These are phyloP conservation scores for Penicillium pulvis DNA, from an alignment of 495 filamentous ascomycete species.

Conservation along the genomic window DNA sequence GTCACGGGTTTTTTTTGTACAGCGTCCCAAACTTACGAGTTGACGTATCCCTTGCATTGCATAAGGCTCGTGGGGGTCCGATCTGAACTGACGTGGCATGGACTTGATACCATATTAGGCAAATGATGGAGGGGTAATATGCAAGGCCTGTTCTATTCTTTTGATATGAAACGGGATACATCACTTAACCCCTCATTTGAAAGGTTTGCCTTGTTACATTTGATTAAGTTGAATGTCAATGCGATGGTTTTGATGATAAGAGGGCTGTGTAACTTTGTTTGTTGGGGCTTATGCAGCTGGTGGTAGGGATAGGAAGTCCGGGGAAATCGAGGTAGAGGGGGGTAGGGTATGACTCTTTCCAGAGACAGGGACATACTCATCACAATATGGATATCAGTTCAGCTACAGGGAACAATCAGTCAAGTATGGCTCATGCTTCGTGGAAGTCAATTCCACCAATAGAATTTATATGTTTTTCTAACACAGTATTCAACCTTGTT, in stretches of 20 bases:
- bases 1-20: too few relatives aligned
- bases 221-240: neutral
- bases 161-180: slow-evolving; percentile 4
- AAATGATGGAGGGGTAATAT: slow-evolving; percentile 8
- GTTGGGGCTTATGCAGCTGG: neutral
- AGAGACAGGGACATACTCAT: too few relatives aligned
- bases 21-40: neutral
- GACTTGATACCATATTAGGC: neutral
- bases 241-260: neutral
- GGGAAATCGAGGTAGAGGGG: too few relatives aligned
- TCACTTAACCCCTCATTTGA: slow-evolving; percentile 2
- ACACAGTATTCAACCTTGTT: too few relatives aligned
- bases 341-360: too few relatives aligned
- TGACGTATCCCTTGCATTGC: slow-evolving; percentile 17
- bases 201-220: slow-evolving; percentile 2
- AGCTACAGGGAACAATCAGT: too few relatives aligned
- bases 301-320: neutral
- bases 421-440: too few relatives aligned
- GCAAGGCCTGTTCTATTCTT: neutral
- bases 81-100: slow-evolving; percentile 1
- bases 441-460: too few relatives aligned
- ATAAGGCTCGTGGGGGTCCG: neutral
- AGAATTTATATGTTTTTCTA: too few relatives aligned
- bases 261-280: neutral
- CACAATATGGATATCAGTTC: too few relatives aligned